Evolutionary conservation across 176 grass and related monocot species (phyloP).

Genomic region (Melocanna baccifera): DNA sequence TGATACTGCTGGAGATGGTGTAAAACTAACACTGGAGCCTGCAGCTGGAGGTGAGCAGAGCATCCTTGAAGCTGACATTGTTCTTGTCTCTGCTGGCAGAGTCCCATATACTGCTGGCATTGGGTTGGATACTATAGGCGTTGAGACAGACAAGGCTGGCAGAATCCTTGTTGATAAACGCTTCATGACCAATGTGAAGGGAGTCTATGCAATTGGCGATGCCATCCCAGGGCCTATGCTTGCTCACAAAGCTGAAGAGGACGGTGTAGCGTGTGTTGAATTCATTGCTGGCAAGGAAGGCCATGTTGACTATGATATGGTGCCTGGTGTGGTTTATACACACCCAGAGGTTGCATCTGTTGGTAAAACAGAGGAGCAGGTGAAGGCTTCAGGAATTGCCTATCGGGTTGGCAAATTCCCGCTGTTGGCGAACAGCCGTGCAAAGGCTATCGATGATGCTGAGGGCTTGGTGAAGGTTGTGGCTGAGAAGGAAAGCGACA

Average conservation of each 20-base stretch:
- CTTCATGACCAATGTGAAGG: conserved; percentile 85
- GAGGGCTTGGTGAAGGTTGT: conserved; percentile 94
- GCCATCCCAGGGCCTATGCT: conserved; percentile 98
- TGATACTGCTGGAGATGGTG: conserved; percentile 78
- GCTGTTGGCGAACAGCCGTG: conserved; percentile 89
- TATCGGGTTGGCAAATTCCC: conserved; percentile 92
- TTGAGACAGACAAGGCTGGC: conserved; percentile 80
- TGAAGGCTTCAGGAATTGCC: conserved; percentile 62
- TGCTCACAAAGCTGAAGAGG: conserved; percentile 98
- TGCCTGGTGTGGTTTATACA: conserved; percentile 93
- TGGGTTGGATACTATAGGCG: conserved; percentile 70
- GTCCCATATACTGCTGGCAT: conserved; percentile 71
- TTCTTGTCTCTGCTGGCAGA: conserved; percentile 88
- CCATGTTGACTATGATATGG: conserved; percentile 87
- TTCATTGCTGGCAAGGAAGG: conserved; percentile 95
- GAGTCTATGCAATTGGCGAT: conserved; percentile 94
- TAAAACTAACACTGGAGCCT: conserved; percentile 80
- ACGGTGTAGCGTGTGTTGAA: conserved; percentile 91
- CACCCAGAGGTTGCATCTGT: conserved; percentile 96
- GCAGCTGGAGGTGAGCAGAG: conserved; percentile 85
- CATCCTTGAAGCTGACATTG: conserved; percentile 83
- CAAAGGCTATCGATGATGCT: conserved; percentile 92
- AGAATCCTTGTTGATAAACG: conserved; percentile 82
- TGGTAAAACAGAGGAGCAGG: conserved; percentile 96
- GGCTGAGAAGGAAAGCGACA: conserved; percentile 88